Conservation (phyloP, 1,139 yeast genomes). For the Lodderomyces theae region DNA sequence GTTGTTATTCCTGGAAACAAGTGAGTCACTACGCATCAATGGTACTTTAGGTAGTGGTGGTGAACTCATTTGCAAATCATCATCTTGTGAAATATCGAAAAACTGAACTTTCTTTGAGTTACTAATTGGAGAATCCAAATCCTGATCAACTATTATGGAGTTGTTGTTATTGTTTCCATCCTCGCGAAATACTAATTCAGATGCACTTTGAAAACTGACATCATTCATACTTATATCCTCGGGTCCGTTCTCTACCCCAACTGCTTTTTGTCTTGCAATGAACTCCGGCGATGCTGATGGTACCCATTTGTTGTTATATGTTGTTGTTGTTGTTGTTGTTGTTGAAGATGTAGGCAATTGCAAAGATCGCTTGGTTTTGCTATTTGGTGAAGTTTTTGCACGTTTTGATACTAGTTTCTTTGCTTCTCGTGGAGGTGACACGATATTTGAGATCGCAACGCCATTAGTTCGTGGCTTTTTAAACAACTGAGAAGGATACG, state of each 20-base stretch:
- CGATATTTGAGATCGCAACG: background rate
- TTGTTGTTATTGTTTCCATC: background rate
- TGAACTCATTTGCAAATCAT: constrained; percentile 2
- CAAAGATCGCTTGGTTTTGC: constrained; percentile 19
- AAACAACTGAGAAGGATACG: background rate
- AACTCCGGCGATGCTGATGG: constrained; percentile 5
- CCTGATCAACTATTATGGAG: background rate
- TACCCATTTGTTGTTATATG: background rate
- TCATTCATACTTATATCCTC: constrained; percentile 15
- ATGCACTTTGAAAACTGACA: constrained; percentile 7
- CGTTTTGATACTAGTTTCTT: constrained; percentile 21
- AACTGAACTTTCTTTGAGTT: background rate
- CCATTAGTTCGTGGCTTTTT: constrained; percentile 1
- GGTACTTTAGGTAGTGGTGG: constrained; percentile 1
- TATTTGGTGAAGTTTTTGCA: constrained; percentile 25
- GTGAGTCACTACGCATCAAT: background rate
- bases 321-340: background rate
- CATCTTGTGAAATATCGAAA: constrained; percentile 2
- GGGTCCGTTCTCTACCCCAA: constrained; percentile 7
- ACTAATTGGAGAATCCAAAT: constrained; percentile 1
- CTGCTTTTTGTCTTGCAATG: background rate
- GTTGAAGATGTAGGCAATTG: constrained; percentile 5
- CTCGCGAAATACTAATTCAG: background rate
- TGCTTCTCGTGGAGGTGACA: constrained; percentile 7
- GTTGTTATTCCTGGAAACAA: too few relatives aligned